A percentile compares a stretch with the other conserved stretches of the same genome.
phyloP scores from a whole-genome alignment of 192 early-diverging fungal genomes.

The Rhizoclosmatium sp. region DNA sequence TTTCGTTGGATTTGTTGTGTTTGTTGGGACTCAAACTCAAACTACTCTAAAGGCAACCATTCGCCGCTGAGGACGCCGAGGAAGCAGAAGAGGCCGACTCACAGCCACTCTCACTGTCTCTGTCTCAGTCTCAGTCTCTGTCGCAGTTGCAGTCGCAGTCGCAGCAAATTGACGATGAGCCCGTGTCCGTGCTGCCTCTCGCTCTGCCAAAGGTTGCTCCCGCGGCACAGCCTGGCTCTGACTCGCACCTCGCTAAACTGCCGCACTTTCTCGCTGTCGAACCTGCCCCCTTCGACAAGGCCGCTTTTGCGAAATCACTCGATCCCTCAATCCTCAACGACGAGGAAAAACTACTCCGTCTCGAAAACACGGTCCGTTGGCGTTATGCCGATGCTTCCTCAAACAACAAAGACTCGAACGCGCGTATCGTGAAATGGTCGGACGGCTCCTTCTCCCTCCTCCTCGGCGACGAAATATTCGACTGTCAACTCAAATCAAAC shows the following conservation, averaged over 20 bases:
- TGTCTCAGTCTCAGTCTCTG: neutral
- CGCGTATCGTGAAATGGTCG: constrained; percentile 79
- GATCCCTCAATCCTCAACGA: constrained; percentile 38
- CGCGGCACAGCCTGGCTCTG: neutral
- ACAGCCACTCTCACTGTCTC: neutral
- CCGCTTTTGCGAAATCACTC: constrained; percentile 49
- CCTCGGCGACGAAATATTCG: constrained; percentile 78
- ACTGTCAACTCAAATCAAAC: constrained; percentile 63
- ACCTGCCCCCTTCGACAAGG: constrained; percentile 68
- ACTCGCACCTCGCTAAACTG: constrained; percentile 46
- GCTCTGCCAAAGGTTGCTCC: neutral
- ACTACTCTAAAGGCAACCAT: neutral
- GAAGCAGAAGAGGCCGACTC: constrained; percentile 5
- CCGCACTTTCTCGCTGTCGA: constrained; percentile 76
- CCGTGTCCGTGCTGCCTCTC: neutral
- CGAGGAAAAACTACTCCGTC: constrained; percentile 52
- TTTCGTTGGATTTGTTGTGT: neutral
- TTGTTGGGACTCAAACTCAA: neutral
- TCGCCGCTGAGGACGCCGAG: neutral
- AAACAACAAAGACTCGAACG: constrained; percentile 72
- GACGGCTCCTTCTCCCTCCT: constrained; percentile 77
- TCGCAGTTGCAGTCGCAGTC: neutral
- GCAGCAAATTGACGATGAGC: neutral
- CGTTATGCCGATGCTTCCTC: constrained; percentile 46
- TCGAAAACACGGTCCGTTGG: constrained; percentile 83